Conservation (phyloP, 306 rosid species). For the Sphenostylis stenocarpa region DNA sequence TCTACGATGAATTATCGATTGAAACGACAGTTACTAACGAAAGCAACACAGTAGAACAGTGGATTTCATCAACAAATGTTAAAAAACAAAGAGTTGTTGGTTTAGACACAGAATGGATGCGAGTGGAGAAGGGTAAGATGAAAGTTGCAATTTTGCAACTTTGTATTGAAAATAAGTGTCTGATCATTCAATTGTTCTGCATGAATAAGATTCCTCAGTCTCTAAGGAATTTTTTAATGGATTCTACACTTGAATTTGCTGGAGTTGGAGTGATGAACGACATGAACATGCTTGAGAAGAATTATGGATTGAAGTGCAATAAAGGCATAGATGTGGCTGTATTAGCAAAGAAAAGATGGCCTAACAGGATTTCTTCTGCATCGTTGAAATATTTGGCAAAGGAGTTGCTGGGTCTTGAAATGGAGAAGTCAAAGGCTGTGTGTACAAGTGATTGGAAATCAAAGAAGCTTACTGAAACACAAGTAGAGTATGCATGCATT, state of each 20-base stretch:
- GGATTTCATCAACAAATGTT: conserved; percentile 13
- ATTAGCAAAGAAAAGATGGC: conserved; percentile 18
- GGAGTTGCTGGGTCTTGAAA: conserved; percentile 12
- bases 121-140: neutral
- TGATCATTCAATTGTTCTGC: conserved; percentile 11
- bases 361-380: neutral
- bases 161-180: conserved; percentile 29
- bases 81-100: neutral
- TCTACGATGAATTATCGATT: neutral
- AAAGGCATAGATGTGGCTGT: conserved; percentile 1
- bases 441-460: conserved; percentile 12
- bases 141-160: conserved; percentile 25
- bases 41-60: conserved; percentile 14
- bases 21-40: conserved; percentile 30
- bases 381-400: conserved; percentile 34
- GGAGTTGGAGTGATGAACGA: conserved; percentile 31
- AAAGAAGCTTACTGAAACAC: neutral
- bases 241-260: conserved; percentile 1
- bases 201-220: neutral
- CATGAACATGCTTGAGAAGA: neutral
- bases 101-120: conserved; percentile 35
- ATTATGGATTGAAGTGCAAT: conserved; percentile 7
- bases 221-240: neutral
- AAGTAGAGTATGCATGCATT: conserved; percentile 38
- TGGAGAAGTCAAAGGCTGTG: conserved; percentile 30